Evolutionary conservation across 2,329 filamentous ascomycete species (phyloP), one percentile per base, ranked within the genome.

Genomic region (Phaeosphaeria sp.): DNA sequence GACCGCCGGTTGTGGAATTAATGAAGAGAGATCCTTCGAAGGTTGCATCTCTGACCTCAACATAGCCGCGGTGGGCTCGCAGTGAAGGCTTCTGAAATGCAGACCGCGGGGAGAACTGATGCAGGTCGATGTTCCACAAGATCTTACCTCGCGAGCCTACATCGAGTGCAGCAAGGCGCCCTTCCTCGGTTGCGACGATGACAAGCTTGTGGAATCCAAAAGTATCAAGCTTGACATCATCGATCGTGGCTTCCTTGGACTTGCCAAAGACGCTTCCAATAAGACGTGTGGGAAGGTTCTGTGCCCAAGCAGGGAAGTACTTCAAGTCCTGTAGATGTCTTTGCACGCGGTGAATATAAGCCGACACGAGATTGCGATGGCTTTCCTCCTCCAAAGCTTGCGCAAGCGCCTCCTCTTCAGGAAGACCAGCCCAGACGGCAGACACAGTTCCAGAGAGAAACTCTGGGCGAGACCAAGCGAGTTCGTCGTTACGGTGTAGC

Each of bases 181-280:
- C 93, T 55, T 88, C 89, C 54, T 87, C 84, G 1, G 93, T 97
- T 6, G 90, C 93, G 50, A 97, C 81, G 56, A 97, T 82, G 6
- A 93, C 85, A 30, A 94, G 81, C 78, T 97, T 96, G 75, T 91
- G 89, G 78, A 97, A 94, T 4, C 94, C 94, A 75, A 98, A 98
- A 41, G 84, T 87, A 68, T 95, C 90, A 17, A 87, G 84, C 18
- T 81, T 79, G n/a, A 89, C 80, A 6, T 82, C 81, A 25, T 80
- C 77, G 0, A 77, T 70, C 17, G 82, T 79, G 9, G 84, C 82
- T 0, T 85, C 85, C 30, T 87, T 86, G 17, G 92, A 81, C 63
- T 87, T 89, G 59, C 79, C 79, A 21, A 78, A 60, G 22, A 82
- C 71, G 36, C 74, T 80, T 47, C 85, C 85, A 2, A 93, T 69